Conservation (phyloP, 108 stramenopile genomes). For the Skeletonema tropicum region DNA sequence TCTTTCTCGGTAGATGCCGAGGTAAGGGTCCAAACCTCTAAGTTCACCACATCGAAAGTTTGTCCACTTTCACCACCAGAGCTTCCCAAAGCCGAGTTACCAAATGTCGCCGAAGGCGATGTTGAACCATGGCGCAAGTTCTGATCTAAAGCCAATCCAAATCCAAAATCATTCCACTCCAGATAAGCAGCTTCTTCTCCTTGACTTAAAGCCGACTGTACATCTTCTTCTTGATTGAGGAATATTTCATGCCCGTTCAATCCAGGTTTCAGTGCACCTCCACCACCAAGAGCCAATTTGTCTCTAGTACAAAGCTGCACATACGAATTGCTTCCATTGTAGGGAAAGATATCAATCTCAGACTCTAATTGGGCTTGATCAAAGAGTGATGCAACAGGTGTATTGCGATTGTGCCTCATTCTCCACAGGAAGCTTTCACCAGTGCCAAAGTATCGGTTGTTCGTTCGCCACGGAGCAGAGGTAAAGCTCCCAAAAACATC, state of each 20-base stretch:
- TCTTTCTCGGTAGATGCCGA: slow-evolving; percentile 63
- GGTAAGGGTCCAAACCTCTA: slow-evolving; percentile 84
- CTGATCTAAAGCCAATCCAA: slow-evolving; percentile 69
- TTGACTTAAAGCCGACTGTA: background rate
- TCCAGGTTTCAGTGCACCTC: slow-evolving; percentile 24
- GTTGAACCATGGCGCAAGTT: slow-evolving; percentile 70
- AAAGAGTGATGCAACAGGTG: slow-evolving; percentile 53
- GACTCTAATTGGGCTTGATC: slow-evolving; percentile 78
- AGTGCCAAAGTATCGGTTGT: slow-evolving; percentile 67
- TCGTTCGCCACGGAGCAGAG: slow-evolving; percentile 64
- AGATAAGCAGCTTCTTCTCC: slow-evolving; percentile 15
- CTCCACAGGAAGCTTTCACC: slow-evolving; percentile 75
- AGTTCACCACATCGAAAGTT: slow-evolving; percentile 67
- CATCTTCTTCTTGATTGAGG: slow-evolving; percentile 1
- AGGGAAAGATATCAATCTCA: slow-evolving; percentile 82
- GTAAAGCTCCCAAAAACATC: slow-evolving; percentile 81
- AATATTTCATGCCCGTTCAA: slow-evolving; percentile 12
- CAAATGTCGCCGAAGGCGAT: slow-evolving; percentile 80
- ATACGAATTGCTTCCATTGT: slow-evolving; percentile 66
- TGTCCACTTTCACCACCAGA: slow-evolving; percentile 42
- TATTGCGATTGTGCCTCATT: slow-evolving; percentile 63
- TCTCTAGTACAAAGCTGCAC: slow-evolving; percentile 74
- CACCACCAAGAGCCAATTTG: slow-evolving; percentile 77
- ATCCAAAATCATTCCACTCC: slow-evolving; percentile 59
- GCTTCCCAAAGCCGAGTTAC: slow-evolving; percentile 59